A percentile compares a stretch with the other conserved stretches of the same genome.
These are phyloP conservation scores for Epichloe sibirici DNA, from an alignment of 2,329 filamentous ascomycete genomes.

Conservation along the genomic window DNA sequence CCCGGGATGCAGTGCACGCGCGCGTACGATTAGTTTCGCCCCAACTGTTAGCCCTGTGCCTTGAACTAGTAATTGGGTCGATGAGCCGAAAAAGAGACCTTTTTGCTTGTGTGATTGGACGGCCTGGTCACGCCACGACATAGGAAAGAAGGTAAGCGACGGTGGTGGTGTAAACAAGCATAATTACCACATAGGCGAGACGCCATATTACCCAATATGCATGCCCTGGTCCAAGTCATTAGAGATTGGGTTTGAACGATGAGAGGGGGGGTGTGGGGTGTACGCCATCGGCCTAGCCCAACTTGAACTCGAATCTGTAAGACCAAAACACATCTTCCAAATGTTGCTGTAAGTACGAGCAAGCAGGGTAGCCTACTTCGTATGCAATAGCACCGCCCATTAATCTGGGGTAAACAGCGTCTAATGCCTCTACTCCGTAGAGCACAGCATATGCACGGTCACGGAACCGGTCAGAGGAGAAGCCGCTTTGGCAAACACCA, in stretches of 20 bases:
- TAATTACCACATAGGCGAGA: too few relatives aligned
- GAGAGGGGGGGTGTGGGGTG: background rate
- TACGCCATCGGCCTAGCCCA: background rate
- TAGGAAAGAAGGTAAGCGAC: background rate
- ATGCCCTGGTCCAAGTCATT: too few relatives aligned
- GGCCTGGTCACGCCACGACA: background rate
- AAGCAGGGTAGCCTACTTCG: background rate
- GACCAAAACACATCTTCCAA: too few relatives aligned
- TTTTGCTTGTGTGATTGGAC: background rate
- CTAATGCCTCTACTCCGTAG: too few relatives aligned
- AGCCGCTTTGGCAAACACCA: background rate
- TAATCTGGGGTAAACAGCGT: background rate
- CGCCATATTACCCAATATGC: background rate
- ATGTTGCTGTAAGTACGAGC: too few relatives aligned
- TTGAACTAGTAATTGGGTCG: background rate
- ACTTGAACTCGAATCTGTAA: background rate
- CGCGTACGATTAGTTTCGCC: background rate
- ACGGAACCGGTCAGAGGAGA: background rate
- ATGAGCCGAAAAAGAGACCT: background rate
- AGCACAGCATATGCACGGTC: background rate
- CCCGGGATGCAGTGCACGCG: background rate
- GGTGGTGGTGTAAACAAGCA: background rate
- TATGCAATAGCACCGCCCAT: background rate
- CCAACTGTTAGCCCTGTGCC: background rate
- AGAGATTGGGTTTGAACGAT: background rate